Evolutionary conservation across 345 rosid genomes (phyloP).

Genomic region (Arabis alpina): DNA sequence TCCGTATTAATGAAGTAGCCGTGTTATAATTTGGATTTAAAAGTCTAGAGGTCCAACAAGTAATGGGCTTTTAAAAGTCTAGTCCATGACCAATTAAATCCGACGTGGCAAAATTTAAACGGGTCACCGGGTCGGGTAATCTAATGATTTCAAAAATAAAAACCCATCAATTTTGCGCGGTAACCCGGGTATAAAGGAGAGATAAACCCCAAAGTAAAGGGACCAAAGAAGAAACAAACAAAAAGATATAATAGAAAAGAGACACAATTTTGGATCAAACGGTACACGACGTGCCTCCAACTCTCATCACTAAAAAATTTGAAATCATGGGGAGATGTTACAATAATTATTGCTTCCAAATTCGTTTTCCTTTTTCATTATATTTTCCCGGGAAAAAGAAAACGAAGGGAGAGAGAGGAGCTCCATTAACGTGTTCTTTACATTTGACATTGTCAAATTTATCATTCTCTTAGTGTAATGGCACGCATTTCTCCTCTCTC

Average conservation of each 20-base stretch:
- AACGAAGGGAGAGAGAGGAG: constrained; percentile 12
- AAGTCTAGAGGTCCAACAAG: background rate
- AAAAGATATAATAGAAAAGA: constrained; percentile 32
- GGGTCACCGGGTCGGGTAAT: constrained; percentile 5
- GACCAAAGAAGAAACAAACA: background rate
- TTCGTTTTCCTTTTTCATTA: background rate
- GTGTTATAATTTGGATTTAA: no score
- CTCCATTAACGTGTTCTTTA: constrained; percentile 33
- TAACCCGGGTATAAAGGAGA: constrained; percentile 51
- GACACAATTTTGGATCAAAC: constrained; percentile 27
- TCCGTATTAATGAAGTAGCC: no score
- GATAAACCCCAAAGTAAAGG: background rate
- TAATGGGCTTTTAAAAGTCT: background rate
- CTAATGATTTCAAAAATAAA: constrained; percentile 4
- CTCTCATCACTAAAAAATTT: constrained; percentile 19
- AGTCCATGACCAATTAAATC: background rate
- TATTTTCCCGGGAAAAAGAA: constrained; percentile 30
- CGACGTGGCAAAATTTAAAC: background rate
- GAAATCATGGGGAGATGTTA: constrained; percentile 34
- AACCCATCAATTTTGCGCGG: constrained; percentile 49
- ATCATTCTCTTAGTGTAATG: constrained; percentile 22
- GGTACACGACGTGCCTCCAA: constrained; percentile 41
- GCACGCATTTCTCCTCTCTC: constrained; percentile 34
- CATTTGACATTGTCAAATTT: constrained; percentile 29
- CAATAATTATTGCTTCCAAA: background rate